Evolutionary conservation across 768 basidiomycete species (phyloP).

Genomic region (Lactarius evosmus): DNA sequence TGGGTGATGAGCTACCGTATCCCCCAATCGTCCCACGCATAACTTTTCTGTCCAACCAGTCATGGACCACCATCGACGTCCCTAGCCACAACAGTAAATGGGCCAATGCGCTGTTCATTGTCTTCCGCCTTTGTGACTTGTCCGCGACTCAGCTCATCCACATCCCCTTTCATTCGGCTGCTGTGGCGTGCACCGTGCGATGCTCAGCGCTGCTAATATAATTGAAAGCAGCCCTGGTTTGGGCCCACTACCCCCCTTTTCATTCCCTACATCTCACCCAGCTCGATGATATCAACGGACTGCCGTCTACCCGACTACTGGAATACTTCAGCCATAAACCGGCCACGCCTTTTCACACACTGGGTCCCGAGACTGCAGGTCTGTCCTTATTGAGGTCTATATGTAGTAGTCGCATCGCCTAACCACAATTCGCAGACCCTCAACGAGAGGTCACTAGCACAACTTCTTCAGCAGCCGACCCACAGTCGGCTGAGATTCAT

Average conservation of each 20-base stretch:
- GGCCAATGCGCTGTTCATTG: neutral
- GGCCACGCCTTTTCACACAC: neutral
- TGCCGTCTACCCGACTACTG: neutral
- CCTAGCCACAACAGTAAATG: neutral
- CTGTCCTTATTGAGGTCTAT: neutral
- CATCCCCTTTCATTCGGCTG: neutral
- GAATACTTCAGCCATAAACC: neutral
- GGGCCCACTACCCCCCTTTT: neutral
- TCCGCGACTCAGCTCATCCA: neutral
- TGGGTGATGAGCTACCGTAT: neutral
- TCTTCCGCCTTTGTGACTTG: neutral
- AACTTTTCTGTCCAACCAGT: neutral
- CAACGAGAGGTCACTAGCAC: neutral
- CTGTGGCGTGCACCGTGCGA: neutral
- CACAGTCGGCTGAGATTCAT: neutral
- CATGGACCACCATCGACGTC: neutral
- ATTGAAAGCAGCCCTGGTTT: neutral
- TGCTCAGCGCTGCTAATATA: neutral
- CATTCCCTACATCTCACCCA: neutral
- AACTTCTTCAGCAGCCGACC: neutral
- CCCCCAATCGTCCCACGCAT: neutral
- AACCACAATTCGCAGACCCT: neutral
- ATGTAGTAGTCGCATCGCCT: neutral
- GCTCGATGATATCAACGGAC: neutral
- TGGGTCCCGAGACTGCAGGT: slow-evolving; percentile 8